Conservation (phyloP, 257 asterid species). For the Solanum etuberosum region DNA sequence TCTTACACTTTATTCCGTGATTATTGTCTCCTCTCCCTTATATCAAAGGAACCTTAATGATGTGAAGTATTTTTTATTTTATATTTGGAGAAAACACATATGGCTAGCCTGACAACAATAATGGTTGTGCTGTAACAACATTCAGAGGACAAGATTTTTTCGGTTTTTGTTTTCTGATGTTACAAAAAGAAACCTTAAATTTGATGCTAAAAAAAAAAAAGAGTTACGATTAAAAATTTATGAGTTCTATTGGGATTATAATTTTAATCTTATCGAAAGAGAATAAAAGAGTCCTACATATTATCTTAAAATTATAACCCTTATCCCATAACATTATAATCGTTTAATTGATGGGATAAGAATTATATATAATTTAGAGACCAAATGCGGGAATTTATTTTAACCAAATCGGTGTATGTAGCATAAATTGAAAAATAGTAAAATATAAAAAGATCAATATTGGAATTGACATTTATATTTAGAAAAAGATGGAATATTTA, state of each 20-base stretch:
- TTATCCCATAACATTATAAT: neutral
- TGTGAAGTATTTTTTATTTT: neutral
- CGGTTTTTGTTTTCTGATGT: neutral
- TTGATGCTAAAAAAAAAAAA: neutral
- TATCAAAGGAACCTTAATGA: neutral
- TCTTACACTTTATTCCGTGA: neutral
- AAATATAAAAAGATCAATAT: neutral
- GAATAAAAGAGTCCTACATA: neutral
- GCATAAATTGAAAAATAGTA: neutral
- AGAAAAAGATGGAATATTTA: neutral
- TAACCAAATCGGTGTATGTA: neutral
- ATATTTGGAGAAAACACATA: neutral
- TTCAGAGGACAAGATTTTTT: neutral
- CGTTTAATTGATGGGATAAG: neutral
- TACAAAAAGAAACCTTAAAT: neutral
- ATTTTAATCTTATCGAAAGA: neutral
- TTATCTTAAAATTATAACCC: neutral
- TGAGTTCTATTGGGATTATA: neutral
- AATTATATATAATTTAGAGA: neutral
- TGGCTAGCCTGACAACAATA: neutral
- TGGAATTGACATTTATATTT: neutral
- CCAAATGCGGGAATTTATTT: neutral
- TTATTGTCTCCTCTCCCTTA: neutral
- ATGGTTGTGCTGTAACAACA: neutral
- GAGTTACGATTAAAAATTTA: neutral